Base-by-base conservation (phyloP, 2,329 filamentous ascomycete genomes). In the Lachnellula subtilissima region DNA sequence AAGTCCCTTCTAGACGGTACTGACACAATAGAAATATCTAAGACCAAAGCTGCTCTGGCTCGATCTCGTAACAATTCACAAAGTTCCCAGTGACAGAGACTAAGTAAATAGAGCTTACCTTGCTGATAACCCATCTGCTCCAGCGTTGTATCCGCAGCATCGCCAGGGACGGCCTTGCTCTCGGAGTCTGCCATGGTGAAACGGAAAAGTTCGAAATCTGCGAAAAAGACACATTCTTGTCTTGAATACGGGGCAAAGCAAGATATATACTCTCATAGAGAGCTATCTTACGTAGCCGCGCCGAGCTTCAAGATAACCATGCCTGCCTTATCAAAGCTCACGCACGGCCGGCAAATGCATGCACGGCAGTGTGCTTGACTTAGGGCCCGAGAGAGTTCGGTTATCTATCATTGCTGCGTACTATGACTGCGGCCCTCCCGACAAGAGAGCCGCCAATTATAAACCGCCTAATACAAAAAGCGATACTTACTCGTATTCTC, bases 91-190 rank as follows among this genome's bases (percentile, higher is more conserved):
- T 17, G n/a, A 7, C n/a, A 14, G 25, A 53, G 32, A 46, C 11
- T 7, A 15, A 50, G 7, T 45, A 23, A 6, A 50, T 42, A 15
- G 2, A 42, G 55, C 64, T 19, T 56, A 65, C 64, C 60, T 23
- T 54, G 63, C 51, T 64, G 57, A 54, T 66, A 66, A 23, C 63
- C 64, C 56, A 66, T 58, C 36, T 56, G 54, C 43, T 64, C 59
- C 45, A 64, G 48, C 35, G 58, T 58, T 25, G 55, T 58, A 56
- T 64, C 63, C 55, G 62, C 60, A 12, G 58, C 57, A 60, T 65
- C 52, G 43, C 40, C 15, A 32, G 53, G 39, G 22, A 55, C 49
- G 19, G 50, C 53, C 17, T 58, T 61, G 15, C 48, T 53, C 28
- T 43, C 47, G 12, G 50, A 36, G 22, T 56, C 53, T 28, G 17